Conservation (phyloP, 352 stramenopile species). For the Pythium guiyangense region DNA sequence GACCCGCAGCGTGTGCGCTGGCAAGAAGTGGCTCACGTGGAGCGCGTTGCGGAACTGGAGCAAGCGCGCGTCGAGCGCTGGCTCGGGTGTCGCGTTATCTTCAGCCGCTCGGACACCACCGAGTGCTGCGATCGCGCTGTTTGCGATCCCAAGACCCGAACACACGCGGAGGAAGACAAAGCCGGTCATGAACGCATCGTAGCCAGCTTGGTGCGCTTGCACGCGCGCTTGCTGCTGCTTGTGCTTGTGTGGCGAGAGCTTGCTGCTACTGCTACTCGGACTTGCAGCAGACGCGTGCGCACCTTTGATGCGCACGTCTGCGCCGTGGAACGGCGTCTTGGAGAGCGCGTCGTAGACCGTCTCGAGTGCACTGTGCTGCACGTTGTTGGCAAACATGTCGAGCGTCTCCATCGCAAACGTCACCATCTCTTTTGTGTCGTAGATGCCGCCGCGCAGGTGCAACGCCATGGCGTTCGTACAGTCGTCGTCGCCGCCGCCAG, state of each 20-base stretch:
- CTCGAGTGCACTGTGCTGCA: conserved; percentile 59
- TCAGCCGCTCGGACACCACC: background rate
- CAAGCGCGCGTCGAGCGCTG: conserved; percentile 14
- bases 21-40: conserved; percentile 62
- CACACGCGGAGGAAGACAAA: conserved; percentile 70
- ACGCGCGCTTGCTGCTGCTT: conserved; percentile 18
- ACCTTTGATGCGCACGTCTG: conserved; percentile 28
- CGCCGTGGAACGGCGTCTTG: conserved; percentile 66
- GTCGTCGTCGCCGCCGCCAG: background rate
- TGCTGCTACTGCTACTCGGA: background rate
- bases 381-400: conserved; percentile 49
- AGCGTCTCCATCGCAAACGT: conserved; percentile 59
- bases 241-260: no score
- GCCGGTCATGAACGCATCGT: conserved; percentile 79
- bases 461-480: background rate
- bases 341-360: conserved; percentile 55
- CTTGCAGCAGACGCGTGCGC: conserved; percentile 4
- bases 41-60: conserved; percentile 40
- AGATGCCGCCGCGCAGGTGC: conserved; percentile 22
- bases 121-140: conserved; percentile 42
- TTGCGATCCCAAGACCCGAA: conserved; percentile 47
- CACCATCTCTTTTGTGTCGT: conserved; percentile 76
- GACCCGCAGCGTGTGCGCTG: conserved; percentile 35
- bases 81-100: background rate
- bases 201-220: conserved; percentile 67